Evolutionary conservation across 208 protist species (phyloP).

Genomic region (Angomonas ambiguus): DNA sequence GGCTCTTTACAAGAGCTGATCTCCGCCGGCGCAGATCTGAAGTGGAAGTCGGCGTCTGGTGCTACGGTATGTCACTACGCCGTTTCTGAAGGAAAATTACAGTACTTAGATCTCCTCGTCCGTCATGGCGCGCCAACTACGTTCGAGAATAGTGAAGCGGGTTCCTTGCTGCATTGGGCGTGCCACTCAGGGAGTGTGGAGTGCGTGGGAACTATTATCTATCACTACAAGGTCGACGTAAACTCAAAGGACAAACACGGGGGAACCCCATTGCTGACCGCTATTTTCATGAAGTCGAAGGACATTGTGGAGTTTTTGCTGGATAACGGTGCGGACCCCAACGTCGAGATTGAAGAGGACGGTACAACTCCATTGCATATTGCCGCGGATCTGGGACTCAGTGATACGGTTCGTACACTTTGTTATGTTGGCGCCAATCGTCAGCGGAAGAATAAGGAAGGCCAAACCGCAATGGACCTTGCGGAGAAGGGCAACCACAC

Average conservation of each 20-base stretch:
- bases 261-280: conserved; percentile 80
- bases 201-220: conserved; percentile 69
- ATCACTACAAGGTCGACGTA: conserved; percentile 75
- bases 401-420: conserved; percentile 67
- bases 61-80: conserved; percentile 77
- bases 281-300: conserved; percentile 76
- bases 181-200: conserved; percentile 74
- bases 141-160: conserved; percentile 49
- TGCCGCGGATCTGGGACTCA: conserved; percentile 70
- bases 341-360: conserved; percentile 50
- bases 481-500: conserved; percentile 28
- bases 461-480: conserved; percentile 49
- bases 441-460: conserved; percentile 51
- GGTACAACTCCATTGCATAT: conserved; percentile 82
- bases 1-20: conserved; percentile 55
- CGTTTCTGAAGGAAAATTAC: conserved; percentile 66
- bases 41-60: conserved; percentile 46
- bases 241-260: conserved; percentile 71
- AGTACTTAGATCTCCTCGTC: conserved; percentile 58
- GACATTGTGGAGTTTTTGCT: conserved; percentile 82
- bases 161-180: conserved; percentile 84
- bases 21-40: conserved; percentile 65
- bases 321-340: conserved; percentile 74
- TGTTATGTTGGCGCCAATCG: conserved; percentile 65
- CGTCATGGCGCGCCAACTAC: conserved; percentile 52